Base-by-base conservation (phyloP, 805 yeast species). In the Brettanomyces bruxellensis region DNA sequence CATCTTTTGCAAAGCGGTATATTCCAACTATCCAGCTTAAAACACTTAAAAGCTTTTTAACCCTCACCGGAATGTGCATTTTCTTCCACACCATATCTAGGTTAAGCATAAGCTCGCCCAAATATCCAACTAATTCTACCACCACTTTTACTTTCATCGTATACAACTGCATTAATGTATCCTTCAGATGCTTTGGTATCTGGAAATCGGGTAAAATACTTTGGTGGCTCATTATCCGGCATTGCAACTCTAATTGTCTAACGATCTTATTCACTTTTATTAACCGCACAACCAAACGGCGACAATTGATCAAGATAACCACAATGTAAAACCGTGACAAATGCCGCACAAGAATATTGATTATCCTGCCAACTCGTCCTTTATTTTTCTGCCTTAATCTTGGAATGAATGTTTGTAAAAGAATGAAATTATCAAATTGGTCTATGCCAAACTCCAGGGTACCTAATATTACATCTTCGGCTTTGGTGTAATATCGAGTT, bases 1-100 rank as follows among this genome's bases (percentile, higher is more conserved):
- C 65, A 45, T 59, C 61, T 37, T 55, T 55, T 43, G 61, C 55
- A 14, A 58, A 46, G 39, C 67, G 46, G 45, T 61, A 61, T 1
- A 62, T 40, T 41, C 60, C 55, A 25, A 58, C 51, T 0, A 59
- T 39, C 68, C 68, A 63, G 40, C 65, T 59, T 2, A 61, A 44
- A 22, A 56, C 34, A 25, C 57, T 58, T 35, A 61, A 52, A 22
- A 57, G 25, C 35, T 50, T 53, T 35, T 44, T 49, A 13, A 59
- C 12, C 34, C 52, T 11, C 23, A 46, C 49, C 3, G 65, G 62
- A 13, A 63, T 41, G 41, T 47, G 50, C 18, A 58, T 42, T 7
- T 45, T 49, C 9, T 55, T 51, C 35, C 47, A 51, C 6, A 61
- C 51, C 18, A 64, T 47, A 32, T 54, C 57, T 32, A 62, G 38